Evolutionary conservation across 73 alveolate genomes (phyloP).

Genomic region (Strombidium stylifer): DNA sequence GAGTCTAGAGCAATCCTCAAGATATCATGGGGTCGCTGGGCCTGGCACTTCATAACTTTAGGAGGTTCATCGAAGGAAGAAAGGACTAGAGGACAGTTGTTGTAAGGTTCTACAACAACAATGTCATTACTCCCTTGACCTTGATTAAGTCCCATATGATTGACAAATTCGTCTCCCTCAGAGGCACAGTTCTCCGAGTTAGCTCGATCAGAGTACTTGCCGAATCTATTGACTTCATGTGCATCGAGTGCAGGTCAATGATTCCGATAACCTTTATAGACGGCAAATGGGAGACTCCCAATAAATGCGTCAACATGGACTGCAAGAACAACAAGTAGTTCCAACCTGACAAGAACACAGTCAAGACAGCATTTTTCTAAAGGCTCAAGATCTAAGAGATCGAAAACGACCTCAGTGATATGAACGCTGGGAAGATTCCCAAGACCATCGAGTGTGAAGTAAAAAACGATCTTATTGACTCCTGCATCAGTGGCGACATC

Average conservation of each 20-base stretch:
- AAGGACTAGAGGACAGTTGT: conserved; percentile 32
- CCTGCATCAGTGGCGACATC: conserved; percentile 79
- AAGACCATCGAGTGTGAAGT: conserved; percentile 73
- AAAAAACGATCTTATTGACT: conserved; percentile 68
- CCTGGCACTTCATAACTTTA: conserved; percentile 44
- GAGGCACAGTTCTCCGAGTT: conserved; percentile 66
- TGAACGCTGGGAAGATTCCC: conserved; percentile 76
- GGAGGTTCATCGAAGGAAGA: background rate
- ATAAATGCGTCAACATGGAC: conserved; percentile 52
- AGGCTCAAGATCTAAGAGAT: conserved; percentile 61
- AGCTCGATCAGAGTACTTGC: conserved; percentile 58
- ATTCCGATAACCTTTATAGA: conserved; percentile 45
- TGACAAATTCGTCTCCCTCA: conserved; percentile 49
- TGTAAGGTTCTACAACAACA: conserved; percentile 30
- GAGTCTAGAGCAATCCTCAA: conserved; percentile 44
- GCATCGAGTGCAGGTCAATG: conserved; percentile 64
- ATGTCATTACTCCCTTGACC: conserved; percentile 45
- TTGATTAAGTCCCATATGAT: conserved; percentile 55
- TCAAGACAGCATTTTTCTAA: conserved; percentile 54
- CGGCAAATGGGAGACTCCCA: conserved; percentile 73
- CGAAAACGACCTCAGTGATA: conserved; percentile 62
- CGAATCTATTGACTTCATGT: conserved; percentile 39
- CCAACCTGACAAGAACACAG: conserved; percentile 59
- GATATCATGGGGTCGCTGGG: conserved; percentile 39
- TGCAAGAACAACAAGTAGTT: conserved; percentile 43